Conservation (phyloP, 2,329 filamentous ascomycete species). For the Aspergillus felis region DNA sequence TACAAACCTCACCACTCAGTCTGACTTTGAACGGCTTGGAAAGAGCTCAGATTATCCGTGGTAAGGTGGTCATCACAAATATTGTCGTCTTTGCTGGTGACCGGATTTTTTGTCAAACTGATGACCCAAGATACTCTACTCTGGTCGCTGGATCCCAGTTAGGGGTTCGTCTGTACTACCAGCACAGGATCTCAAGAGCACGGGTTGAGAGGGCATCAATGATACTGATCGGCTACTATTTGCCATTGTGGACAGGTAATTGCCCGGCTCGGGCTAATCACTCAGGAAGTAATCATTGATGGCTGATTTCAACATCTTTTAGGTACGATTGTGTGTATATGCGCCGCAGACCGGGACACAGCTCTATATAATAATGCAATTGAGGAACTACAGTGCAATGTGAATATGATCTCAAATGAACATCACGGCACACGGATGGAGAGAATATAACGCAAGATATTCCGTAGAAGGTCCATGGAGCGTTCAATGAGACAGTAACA, state of each 20-base stretch:
- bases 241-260: not conserved
- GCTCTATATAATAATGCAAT: not conserved
- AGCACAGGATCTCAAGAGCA: not conserved
- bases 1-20: not conserved
- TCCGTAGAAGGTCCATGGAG: not conserved
- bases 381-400: not conserved
- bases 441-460: not conserved
- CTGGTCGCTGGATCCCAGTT: not conserved
- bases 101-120: not conserved
- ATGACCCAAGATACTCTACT: not conserved
- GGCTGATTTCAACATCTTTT: not conserved
- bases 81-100: too few species aligned
- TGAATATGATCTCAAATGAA: not conserved
- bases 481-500: not conserved
- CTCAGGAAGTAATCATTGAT: not conserved
- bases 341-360: not conserved
- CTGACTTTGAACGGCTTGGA: not conserved
- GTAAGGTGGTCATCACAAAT: not conserved
- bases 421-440: not conserved
- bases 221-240: not conserved
- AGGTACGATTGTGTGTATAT: not conserved
- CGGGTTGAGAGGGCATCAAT: not conserved
- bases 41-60: not conserved
- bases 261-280: not conserved
- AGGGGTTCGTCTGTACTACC: not conserved